Conservation (phyloP, 306 rosid species). For the Alnus rubra region DNA sequence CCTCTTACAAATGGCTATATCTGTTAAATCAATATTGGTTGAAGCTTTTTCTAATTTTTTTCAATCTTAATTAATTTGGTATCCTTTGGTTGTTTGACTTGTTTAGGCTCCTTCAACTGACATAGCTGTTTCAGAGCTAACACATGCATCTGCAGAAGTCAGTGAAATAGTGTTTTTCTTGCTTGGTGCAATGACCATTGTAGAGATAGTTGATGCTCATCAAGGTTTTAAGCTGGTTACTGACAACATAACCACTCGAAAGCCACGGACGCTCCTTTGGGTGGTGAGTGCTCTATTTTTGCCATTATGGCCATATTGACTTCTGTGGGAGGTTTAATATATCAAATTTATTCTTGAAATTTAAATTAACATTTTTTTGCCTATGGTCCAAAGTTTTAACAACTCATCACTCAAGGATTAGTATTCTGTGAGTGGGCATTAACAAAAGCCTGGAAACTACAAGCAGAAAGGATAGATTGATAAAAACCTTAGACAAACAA, state of each 20-base stretch:
- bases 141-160: conserved; percentile 88
- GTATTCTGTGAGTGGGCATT: background rate
- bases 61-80: background rate
- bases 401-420: background rate
- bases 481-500: background rate
- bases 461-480: background rate
- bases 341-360: conserved; percentile 9
- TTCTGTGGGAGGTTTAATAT: conserved; percentile 11
- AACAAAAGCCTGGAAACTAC: background rate
- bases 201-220: conserved; percentile 90
- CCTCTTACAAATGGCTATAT: background rate
- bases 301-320: conserved; percentile 9
- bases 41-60: conserved; percentile 11
- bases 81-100: conserved; percentile 18
- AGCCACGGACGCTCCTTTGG: conserved; percentile 88
- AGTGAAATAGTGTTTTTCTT: conserved; percentile 95
- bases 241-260: conserved; percentile 88
- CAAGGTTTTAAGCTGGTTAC: conserved; percentile 97
- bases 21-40: conserved; percentile 4
- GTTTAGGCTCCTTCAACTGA: conserved; percentile 90
- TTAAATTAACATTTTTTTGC: conserved; percentile 6
- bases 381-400: background rate
- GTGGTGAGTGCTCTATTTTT: conserved; percentile 67
- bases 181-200: conserved; percentile 98
- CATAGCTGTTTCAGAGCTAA: conserved; percentile 83